Base-by-base conservation (phyloP, 306 rosid genomes). In the Abrus pulchellus region DNA sequence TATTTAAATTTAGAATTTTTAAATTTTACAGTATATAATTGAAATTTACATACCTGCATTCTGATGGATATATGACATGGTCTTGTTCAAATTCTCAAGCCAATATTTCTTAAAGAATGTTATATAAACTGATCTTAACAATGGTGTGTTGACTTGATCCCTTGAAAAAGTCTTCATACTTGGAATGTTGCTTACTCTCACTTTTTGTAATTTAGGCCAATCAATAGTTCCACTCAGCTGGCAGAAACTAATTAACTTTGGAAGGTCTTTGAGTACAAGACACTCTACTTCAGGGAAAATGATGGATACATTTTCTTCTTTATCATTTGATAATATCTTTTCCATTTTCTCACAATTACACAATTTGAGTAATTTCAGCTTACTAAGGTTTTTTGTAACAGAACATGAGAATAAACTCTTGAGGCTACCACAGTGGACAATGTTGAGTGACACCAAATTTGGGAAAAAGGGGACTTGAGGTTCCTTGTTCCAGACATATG, bases 211-310 rank as follows among this genome's bases (percentile, higher is more conserved):
- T 20, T 20, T 20, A 4, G 74, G 54, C 44, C 11, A 63, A 9
- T 10, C 0, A 1, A 65, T 34, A 34, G 3, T 9, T 27, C 4
- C 1, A 3, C 3, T 11, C 0, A 13, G 2, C 4, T 0, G 9
- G 12, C n/a, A 38, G 10, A 65, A 77, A 65, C 30, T 9, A 0
- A 2, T 5, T 3, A 77, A 14, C 0, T 5, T 76, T 0, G 81
- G 72, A 30, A 76, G 81, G 11, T 64, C 8, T 14, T 49, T 76
- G 4, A 76, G 63, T 27, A 76, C 43, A 33, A 76, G 61, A 14
- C 53, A 28, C 38, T 74, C 12, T 4, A 74, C 9, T 14, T 57
- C 1, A 0, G 20, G 20, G 20, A 20, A 20, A 20, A 20, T 20
- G 20, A 20, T 20, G 20, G 20, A 20, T 20, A 20, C 68, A 2